Base-by-base conservation (phyloP, 805 yeast genomes). In the Brettanomyces anomalus region DNA sequence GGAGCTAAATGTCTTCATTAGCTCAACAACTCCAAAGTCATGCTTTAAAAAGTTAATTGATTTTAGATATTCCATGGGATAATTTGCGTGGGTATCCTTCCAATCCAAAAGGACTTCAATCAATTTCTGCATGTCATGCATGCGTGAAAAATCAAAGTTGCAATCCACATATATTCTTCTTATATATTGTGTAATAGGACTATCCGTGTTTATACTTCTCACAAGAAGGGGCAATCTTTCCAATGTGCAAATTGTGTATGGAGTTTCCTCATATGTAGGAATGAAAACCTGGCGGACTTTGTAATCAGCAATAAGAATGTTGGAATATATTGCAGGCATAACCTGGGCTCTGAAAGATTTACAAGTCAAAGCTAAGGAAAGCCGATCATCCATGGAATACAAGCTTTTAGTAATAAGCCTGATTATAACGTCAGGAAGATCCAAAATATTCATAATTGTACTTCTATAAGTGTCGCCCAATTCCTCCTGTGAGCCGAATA, bases 21-120 rank as follows among this genome's bases (percentile, higher is more conserved):
- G 13, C 43, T 13, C 43, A 16, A 44, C 17, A 16, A 41, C 41
- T 17, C 42, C 33, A 4, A 24, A n/a, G 21, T 35, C 42, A 15
- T 43, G 45, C n/a, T 42, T 43, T 10, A 49, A 16, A 5, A 48
- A 39, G 15, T 41, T 37, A 33, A 54, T 47, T 15, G 40, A 46
- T 39, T 43, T 50, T 34, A 53, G 41, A 26, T 49, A 52, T n/a
- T 44, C 39, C 7, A 49, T 37, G 8, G 51, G 54, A n/a, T 40
- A 42, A 21, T 16, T 30, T 8, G 28, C 19, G 31, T 46, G 42
- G 3, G 20, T 38, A n/a, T 36, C 21, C 28, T 56, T 53, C 26
- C 24, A 47, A 2, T 49, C 51, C n/a, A 51, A 39, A 7, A 51
- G 40, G 8, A 48, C 24, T 4, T 49, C 43, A 14, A 47, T 44